Conservation (phyloP, 441 rosid species). For the Syzygium syzygioides region DNA sequence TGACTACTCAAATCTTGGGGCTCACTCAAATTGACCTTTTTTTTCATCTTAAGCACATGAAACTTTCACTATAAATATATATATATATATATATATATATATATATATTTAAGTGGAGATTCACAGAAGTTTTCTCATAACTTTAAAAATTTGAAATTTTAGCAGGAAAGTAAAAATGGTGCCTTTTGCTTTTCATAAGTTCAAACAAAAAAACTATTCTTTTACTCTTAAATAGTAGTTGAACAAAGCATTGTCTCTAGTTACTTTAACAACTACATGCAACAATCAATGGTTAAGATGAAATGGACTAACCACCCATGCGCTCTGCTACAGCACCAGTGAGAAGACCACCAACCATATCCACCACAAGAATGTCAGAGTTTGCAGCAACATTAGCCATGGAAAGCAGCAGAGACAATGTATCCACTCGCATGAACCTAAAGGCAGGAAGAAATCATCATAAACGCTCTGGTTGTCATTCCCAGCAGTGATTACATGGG, state of each 20-base stretch:
- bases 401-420: slow-evolving; percentile 72
- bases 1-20: background rate
- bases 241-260: background rate
- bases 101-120: background rate
- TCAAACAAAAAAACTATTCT: background rate
- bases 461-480: background rate
- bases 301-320: slow-evolving; percentile 54
- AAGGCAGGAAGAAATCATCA: slow-evolving; percentile 7
- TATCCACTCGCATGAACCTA: slow-evolving; percentile 78
- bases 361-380: slow-evolving; percentile 73
- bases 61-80: background rate
- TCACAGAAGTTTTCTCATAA: background rate
- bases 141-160: background rate
- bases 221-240: background rate
- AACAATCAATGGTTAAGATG: background rate
- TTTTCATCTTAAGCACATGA: background rate
- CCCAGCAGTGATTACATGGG: background rate
- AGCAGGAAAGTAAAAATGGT: background rate
- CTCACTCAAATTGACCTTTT: background rate
- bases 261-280: background rate
- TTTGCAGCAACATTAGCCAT: slow-evolving; percentile 74
- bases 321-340: slow-evolving; percentile 94
- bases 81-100: background rate
- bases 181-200: background rate
- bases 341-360: slow-evolving; percentile 89